These are phyloP conservation scores for Phylloporus scabripes DNA, from an alignment of 768 basidiomycete species.

Conservation along the genomic window DNA sequence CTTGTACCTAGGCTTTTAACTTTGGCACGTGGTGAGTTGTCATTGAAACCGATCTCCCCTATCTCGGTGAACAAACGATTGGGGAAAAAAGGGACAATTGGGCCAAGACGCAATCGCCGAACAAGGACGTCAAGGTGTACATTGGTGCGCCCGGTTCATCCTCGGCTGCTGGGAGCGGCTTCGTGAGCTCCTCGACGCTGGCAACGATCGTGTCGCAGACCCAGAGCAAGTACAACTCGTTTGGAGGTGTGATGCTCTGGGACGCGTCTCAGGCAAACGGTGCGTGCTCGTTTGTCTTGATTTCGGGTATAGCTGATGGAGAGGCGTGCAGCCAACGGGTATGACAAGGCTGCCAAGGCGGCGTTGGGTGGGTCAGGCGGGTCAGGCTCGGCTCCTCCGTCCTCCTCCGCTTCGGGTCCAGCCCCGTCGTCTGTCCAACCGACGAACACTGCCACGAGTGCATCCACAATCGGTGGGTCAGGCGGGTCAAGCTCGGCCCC, in stretches of 20 bases:
- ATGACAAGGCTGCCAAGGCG: slow-evolving; percentile 38
- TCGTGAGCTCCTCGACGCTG: slow-evolving; percentile 32
- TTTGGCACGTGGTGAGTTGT: slow-evolving; percentile 34
- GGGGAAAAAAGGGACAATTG: slow-evolving; percentile 37
- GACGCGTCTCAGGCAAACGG: slow-evolving; percentile 44
- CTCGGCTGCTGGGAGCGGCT: slow-evolving; percentile 39
- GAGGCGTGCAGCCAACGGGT: slow-evolving; percentile 35
- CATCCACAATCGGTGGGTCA: background rate
- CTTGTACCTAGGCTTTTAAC: slow-evolving; percentile 39
- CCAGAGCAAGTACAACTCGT: slow-evolving; percentile 36
- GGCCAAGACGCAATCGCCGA: slow-evolving; percentile 39
- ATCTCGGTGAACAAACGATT: background rate
- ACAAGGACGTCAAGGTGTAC: slow-evolving; percentile 43
- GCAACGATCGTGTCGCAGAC: slow-evolving; percentile 30
- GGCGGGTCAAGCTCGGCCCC: background rate
- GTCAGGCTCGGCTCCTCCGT: background rate
- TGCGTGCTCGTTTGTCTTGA: slow-evolving; percentile 13
- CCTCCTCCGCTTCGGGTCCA: background rate
- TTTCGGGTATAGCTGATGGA: background rate
- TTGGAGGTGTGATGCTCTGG: slow-evolving; percentile 42
- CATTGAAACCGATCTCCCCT: background rate
- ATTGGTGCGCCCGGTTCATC: slow-evolving; percentile 43
- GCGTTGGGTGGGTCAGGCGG: slow-evolving; percentile 24
- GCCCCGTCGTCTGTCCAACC: background rate
- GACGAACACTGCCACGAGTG: slow-evolving; percentile 1